These are phyloP conservation scores for Calonectria crousiana DNA, from an alignment of 2,329 filamentous ascomycete genomes.

Conservation along the genomic window DNA sequence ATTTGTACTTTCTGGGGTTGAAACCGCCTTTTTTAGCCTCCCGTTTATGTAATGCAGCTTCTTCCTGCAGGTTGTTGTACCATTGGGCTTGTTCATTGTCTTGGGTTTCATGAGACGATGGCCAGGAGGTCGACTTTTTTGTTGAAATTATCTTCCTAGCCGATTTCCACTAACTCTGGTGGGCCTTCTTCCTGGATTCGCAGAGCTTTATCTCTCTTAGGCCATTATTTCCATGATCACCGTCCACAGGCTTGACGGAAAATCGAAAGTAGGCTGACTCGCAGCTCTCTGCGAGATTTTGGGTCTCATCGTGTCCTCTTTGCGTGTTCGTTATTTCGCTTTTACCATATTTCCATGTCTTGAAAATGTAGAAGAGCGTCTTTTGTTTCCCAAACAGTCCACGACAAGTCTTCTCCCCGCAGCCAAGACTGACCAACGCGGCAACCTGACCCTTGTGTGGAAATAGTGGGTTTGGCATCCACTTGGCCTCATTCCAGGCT, in stretches of 20 bases:
- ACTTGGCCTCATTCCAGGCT: conserved; percentile 3
- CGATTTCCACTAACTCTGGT: neutral
- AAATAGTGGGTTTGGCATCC: neutral
- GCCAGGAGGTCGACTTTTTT: neutral
- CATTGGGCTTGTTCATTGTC: neutral
- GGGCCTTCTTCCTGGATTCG: neutral
- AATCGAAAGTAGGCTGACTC: neutral
- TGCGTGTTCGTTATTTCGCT: neutral
- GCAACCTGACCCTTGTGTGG: neutral
- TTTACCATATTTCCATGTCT: neutral
- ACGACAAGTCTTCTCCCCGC: neutral
- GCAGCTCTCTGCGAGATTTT: neutral
- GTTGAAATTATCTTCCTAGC: neutral
- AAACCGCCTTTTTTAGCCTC: neutral
- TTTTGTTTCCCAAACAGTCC: neutral
- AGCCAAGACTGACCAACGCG: neutral
- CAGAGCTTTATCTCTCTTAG: neutral
- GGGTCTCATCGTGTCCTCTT: neutral
- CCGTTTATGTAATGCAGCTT: neutral
- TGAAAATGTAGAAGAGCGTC: neutral
- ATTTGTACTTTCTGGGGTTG: neutral
- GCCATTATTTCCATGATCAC: neutral
- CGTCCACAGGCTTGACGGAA: neutral
- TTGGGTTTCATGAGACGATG: neutral
- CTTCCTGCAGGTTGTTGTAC: neutral